Evolutionary conservation across 2,329 filamentous ascomycete genomes (phyloP).

Genomic region (Pseudogymnoascus sp.): DNA sequence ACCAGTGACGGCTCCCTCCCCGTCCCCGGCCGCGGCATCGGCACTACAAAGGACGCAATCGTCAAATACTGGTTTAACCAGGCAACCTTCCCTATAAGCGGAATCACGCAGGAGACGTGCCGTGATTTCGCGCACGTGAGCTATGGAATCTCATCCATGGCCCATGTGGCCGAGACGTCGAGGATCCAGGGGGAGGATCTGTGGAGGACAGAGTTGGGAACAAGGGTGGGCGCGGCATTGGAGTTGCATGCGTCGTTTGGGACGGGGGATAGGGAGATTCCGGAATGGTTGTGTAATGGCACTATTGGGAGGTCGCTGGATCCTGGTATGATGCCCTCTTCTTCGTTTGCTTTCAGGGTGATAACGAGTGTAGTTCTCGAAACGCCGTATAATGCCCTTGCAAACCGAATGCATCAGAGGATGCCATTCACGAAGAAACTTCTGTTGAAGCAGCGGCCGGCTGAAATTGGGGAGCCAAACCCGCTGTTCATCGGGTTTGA

Average conservation of each 20-base stretch:
- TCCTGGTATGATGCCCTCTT: neutral
- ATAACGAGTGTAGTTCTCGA: constrained; percentile 18
- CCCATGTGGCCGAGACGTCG: constrained; percentile 25
- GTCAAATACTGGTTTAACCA: constrained; percentile 15
- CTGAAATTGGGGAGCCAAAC: constrained; percentile 12
- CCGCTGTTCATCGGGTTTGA: constrained; percentile 13
- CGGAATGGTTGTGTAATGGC: constrained; percentile 19
- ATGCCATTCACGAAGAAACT: constrained; percentile 22
- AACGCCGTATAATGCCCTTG: constrained; percentile 23
- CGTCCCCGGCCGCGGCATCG: constrained; percentile 9
- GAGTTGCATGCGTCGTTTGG: constrained; percentile 8
- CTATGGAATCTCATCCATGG: constrained; percentile 23
- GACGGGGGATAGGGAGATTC: constrained; percentile 10
- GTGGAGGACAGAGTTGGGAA: constrained; percentile 18
- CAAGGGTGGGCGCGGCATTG: constrained; percentile 18
- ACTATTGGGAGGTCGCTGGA: constrained; percentile 12
- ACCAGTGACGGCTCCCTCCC: constrained; percentile 20
- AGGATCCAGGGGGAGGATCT: constrained; percentile 24
- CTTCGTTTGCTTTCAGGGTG: neutral
- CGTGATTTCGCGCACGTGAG: constrained; percentile 25
- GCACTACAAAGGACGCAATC: constrained; percentile 8
- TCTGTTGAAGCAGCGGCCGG: constrained; percentile 17
- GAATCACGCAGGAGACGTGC: constrained; percentile 24
- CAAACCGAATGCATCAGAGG: constrained; percentile 14
- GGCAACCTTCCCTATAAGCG: constrained; percentile 10